These are phyloP conservation scores for Zostera marina DNA, from an alignment of 116 monocot species.

Conservation along the genomic window DNA sequence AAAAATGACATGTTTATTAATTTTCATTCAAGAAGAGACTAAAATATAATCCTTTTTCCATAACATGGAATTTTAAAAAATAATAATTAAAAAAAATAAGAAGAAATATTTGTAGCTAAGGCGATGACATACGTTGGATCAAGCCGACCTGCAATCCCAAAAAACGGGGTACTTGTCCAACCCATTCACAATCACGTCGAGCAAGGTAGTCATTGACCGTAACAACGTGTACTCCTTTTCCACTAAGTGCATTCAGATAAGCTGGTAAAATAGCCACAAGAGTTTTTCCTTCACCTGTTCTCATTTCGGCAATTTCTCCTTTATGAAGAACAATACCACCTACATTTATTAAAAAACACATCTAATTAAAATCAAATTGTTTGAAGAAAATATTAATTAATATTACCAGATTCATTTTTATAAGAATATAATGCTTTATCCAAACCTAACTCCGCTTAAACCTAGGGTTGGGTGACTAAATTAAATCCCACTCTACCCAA, in stretches of 20 bases:
- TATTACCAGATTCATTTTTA: not conserved
- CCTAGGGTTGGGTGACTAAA: no score
- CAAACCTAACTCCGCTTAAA: not conserved
- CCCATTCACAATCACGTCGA: constrained; percentile 99
- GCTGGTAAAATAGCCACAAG: constrained; percentile 92
- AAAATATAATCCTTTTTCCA: not conserved
- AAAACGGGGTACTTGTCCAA: constrained; percentile 94
- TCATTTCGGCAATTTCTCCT: constrained; percentile 98
- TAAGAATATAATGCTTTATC: no score
- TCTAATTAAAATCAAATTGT: not conserved
- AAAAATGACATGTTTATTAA: no score
- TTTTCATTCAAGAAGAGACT: not conserved
- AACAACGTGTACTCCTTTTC: constrained; percentile 96
- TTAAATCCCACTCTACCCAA: no score
- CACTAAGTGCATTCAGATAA: constrained; percentile 86
- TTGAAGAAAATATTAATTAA: not conserved
- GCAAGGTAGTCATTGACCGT: constrained; percentile 99
- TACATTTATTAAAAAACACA: constrained; percentile 3
- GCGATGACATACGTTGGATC: constrained; percentile 89
- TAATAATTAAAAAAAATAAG: not conserved
- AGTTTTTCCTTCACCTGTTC: constrained; percentile 98
- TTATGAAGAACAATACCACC: constrained; percentile 99
- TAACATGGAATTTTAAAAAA: not conserved
- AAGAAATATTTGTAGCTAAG: not conserved
- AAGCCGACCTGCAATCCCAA: constrained; percentile 93